Evolutionary conservation across 306 rosid genomes (phyloP), one percentile per base, ranked within the genome.

Genomic region (Sicyos baderoa): DNA sequence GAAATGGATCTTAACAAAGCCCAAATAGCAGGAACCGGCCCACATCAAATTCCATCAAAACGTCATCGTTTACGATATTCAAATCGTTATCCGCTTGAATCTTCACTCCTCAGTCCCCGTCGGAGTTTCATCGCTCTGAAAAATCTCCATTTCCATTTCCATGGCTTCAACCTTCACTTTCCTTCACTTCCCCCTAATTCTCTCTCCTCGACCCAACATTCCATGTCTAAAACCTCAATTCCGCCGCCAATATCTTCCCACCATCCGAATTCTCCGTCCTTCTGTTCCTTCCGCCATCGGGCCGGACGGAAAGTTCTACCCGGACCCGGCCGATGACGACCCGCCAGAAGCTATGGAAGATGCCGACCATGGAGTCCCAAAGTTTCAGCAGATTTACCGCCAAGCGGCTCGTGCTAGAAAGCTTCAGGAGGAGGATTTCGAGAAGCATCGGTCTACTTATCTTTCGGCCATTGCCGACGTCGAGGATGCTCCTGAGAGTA

Each of bases 381-480:
- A 74, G 54, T 93, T 78, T 79, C 86, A 93, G 73, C 96, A 93
- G 82, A 86, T 93, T 19, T 77, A 93, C 5, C 80, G 77, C 62
- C 97, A 86, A 61, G 96, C 96, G n/a, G 78, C 84, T 9, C 94
- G 91, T 7, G 90, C 96, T 48, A 86, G 89, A 61, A 78, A 74
- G 75, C 80, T 79, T 64, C 72, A 88, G 14, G 96, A 93, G 56
- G 86, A 84, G 9, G 96, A 93, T 59, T 93, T 73, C 80, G 79
- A 79, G 76, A 81, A 88, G 56, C 82, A 90, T 77, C 94, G 86
- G 78, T 78, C 91, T 60, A 93, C 99, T 3, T 90, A 68, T 77
- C 90, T 93, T 57, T 76, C 93, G 40, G 95, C 90, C 84, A 85
- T 93, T 76, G 95, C 96, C 12, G 91, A 90, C 72, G 87, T 83